Percentiles rank a stretch among this genome's conserved stretches.
phyloP scores from a whole-genome alignment of 139 green algal genomes.

The Picochlorum costavermella region DNA sequence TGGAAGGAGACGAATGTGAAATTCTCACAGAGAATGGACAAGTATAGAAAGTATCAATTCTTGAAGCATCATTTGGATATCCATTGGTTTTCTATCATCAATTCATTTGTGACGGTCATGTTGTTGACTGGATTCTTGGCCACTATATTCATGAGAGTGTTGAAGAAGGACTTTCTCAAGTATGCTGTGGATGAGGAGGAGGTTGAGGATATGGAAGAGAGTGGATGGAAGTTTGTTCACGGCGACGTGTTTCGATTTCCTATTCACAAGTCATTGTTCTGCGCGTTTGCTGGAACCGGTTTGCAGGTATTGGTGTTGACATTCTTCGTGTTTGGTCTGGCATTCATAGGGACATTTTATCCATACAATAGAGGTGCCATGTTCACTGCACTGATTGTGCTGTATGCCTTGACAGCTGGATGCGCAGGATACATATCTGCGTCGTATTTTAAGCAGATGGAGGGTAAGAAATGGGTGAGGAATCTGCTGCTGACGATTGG shows the following conservation, averaged over 20 bases:
- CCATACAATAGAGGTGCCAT: conserved; percentile 90
- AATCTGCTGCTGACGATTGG: conserved; percentile 62
- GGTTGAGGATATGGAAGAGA: conserved; percentile 20
- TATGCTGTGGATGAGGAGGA: conserved; percentile 54
- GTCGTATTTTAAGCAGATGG: conserved; percentile 53
- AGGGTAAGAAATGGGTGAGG: conserved; percentile 63
- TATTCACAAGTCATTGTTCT: conserved; percentile 63
- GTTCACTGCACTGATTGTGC: conserved; percentile 71
- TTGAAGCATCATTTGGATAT: conserved; percentile 81
- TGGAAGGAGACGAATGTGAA: conserved; percentile 64
- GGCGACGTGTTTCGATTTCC: conserved; percentile 94
- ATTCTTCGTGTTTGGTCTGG: conserved; percentile 71
- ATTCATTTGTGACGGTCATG: conserved; percentile 91
- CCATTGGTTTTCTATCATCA: conserved; percentile 97
- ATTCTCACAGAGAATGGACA: conserved; percentile 80
- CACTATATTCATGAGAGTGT: conserved; percentile 89
- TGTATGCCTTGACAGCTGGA: conserved; percentile 83
- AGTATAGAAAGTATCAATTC: conserved; percentile 83
- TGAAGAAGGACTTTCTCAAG: conserved; percentile 91
- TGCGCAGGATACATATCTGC: conserved; percentile 10
- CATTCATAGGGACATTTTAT: conserved; percentile 82
- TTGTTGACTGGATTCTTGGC: conserved; percentile 91
- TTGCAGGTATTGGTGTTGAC: conserved; percentile 70
- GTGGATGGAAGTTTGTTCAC: conserved; percentile 91
- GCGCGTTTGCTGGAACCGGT: conserved; percentile 74